Percentiles rank a stretch among this genome's conserved stretches.
Conservation (phyloP, 495 filamentous ascomycete genomes). For the Xylaria acuta region DNA sequence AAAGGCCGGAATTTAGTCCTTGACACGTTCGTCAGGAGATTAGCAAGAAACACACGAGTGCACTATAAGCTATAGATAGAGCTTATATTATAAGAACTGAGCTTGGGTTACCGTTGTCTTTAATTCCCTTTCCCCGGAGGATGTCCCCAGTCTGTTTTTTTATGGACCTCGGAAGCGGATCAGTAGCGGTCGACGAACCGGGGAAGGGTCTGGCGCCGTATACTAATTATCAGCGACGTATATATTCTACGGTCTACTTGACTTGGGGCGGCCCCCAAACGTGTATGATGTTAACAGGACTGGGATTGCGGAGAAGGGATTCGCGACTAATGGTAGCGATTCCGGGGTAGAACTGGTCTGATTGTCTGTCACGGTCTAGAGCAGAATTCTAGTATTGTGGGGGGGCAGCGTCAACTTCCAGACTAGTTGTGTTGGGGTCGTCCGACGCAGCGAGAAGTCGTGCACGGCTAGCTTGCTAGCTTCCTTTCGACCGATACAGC, state of each 20-base stretch:
- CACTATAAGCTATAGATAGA: background rate
- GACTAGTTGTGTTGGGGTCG: conserved; percentile 2
- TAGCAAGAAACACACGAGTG: background rate
- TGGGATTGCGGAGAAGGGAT: background rate
- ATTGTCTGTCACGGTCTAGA: conserved; percentile 5
- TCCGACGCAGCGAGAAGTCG: background rate
- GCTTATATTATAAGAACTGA: conserved; percentile 6
- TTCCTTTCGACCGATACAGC: conserved; percentile 15
- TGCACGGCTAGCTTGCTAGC: background rate
- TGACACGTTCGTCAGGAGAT: background rate
- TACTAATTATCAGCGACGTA: background rate
- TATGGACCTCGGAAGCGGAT: background rate
- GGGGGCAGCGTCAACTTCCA: conserved; percentile 5
- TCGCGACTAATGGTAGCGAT: background rate
- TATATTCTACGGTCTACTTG: background rate
- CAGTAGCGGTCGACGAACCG: background rate
- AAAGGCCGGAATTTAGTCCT: background rate
- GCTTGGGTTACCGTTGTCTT: background rate
- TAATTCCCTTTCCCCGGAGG: conserved; percentile 15
- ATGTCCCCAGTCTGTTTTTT: background rate
- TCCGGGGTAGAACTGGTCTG: conserved; percentile 8
- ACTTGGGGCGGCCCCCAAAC: background rate
- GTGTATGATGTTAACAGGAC: background rate
- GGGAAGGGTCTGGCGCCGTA: background rate
- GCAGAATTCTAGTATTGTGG: background rate